Base-by-base conservation (phyloP, 2,329 filamentous ascomycete species). In the Graphilbum sp. region DNA sequence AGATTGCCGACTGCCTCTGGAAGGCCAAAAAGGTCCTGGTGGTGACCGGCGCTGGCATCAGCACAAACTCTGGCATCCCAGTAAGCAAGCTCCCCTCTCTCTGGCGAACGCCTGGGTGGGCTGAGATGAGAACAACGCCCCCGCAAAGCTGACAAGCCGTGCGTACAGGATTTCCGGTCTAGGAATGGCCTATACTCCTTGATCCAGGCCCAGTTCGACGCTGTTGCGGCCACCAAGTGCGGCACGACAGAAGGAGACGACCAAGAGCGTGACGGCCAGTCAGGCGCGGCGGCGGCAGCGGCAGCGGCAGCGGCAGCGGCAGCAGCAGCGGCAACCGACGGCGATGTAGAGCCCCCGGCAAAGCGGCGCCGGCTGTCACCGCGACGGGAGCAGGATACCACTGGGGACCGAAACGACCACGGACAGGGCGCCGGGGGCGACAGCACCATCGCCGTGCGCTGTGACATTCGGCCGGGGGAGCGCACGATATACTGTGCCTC, bases 21-120 rank as follows among this genome's bases (percentile, higher is more conserved):
- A 76, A 74, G 52, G 69, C 78, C 11, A 70, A 67, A 44, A 82
- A 79, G 52, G 66, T 81, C n/a, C 66, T 83, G 9, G 71, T 83
- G 17, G 63, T 83, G 24, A 83, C 79, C 0, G 78, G 79, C 36
- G 78, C 78, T 35, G 78, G 78, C 37, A 83, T 83, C 51, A 80
- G 75, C 51, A 83, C 79, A 36, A 83, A 81, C 52, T 81, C 75
- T 44, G 79, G 79, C 39, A 83, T 83, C 51, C 78, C 78, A 36
- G 78, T 82, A 61, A 50, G 67, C 53, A 9, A 11, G 6, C n/a
- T n/a, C n/a, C n/a, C n/a, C n/a, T n/a, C n/a, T n/a, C n/a, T n/a
- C n/a, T n/a, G n/a, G n/a, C n/a, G n/a, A n/a, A n/a, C n/a, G n/a
- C n/a, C n/a, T n/a, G n/a, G n/a, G n/a, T n/a, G n/a, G n/a, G n/a